Evolutionary conservation across 169 alveolate species (phyloP).

Genomic region (Plasmodium gallinaceum): DNA sequence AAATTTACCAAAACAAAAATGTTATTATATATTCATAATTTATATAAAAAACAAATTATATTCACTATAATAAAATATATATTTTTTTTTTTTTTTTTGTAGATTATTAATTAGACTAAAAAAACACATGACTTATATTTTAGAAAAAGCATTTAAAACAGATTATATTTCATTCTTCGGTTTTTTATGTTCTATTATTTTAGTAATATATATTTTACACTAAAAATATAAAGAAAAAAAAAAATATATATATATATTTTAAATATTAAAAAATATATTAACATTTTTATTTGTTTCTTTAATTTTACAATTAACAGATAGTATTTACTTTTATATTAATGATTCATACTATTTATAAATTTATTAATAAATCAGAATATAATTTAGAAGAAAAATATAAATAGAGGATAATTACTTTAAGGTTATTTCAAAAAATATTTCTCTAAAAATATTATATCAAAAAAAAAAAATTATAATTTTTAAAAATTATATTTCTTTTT

Average conservation of each 20-base stretch:
- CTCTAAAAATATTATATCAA: neutral
- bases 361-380: no score
- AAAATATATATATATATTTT: neutral
- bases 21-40: constrained; percentile 1
- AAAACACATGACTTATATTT: constrained; percentile 42
- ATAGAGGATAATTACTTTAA: no score
- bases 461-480: neutral
- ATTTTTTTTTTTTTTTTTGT: constrained; percentile 3
- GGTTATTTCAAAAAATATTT: no score
- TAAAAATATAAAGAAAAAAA: neutral
- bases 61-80: neutral
- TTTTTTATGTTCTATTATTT: constrained; percentile 34
- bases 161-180: constrained; percentile 38
- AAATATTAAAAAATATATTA: neutral
- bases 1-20: constrained; percentile 25
- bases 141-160: constrained; percentile 45
- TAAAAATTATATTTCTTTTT: no score
- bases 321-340: neutral
- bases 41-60: neutral
- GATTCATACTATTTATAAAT: constrained; percentile 4
- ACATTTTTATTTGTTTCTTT: neutral
- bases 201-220: constrained; percentile 12
- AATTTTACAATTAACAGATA: neutral
- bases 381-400: no score
- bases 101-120: constrained; percentile 15